phyloP scores from a whole-genome alignment of 2,329 filamentous ascomycete species.

The Emmonsia crescens region DNA sequence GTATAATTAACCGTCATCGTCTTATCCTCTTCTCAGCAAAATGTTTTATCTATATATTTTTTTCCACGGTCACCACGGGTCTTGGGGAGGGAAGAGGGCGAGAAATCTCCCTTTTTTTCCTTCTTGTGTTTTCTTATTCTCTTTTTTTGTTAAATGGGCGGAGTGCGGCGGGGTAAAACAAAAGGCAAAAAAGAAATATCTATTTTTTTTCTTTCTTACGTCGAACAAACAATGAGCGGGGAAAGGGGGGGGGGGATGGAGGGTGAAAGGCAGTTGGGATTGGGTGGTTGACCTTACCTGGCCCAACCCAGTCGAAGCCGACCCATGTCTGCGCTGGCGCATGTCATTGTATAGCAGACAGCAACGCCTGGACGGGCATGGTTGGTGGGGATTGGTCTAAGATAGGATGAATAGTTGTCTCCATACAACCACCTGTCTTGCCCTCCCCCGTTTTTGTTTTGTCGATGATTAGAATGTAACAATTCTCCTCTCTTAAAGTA shows the following conservation, averaged over 20 bases:
- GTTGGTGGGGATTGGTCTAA: neutral
- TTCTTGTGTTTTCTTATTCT: neutral
- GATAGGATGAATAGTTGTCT: neutral
- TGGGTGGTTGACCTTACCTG: neutral
- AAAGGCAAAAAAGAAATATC: neutral
- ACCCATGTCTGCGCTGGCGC: neutral
- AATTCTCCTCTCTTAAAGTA: slow-evolving; percentile 29
- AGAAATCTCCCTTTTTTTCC: neutral
- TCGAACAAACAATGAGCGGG: neutral
- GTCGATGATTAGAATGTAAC: slow-evolving; percentile 23
- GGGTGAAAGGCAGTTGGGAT: neutral
- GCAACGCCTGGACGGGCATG: neutral
- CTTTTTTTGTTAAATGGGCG: neutral
- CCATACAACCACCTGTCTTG: neutral
- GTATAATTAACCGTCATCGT: neutral
- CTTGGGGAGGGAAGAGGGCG: neutral
- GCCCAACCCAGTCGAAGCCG: neutral
- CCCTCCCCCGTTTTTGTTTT: neutral
- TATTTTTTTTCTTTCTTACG: neutral
- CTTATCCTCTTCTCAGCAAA: neutral
- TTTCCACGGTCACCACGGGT: neutral
- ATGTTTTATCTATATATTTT: neutral
- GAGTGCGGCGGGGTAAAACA: neutral
- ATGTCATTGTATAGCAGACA: neutral
- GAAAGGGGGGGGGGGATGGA: neutral